Conservation (phyloP, 2,329 filamentous ascomycete genomes). For the Pseudovirgaria hyperparasitica region DNA sequence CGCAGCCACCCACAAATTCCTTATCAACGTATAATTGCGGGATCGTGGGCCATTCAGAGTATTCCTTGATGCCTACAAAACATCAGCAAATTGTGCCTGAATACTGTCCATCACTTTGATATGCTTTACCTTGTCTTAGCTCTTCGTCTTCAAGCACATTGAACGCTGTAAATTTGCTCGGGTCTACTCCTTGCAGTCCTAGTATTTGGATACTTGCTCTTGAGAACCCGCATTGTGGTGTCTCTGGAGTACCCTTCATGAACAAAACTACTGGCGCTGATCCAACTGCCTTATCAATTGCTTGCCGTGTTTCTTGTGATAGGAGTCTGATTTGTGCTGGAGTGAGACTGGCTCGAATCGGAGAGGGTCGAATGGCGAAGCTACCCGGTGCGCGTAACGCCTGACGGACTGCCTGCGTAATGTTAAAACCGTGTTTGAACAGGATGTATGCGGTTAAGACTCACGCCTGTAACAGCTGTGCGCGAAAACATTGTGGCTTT, state of each 20-base stretch:
- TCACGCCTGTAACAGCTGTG: too few species aligned
- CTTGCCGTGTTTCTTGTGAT: conserved; percentile 64
- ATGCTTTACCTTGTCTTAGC: conserved; percentile 55
- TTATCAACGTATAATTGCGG: conserved; percentile 91
- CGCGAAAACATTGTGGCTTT: too few species aligned
- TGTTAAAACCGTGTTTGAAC: too few species aligned
- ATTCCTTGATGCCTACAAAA: conserved; percentile 82
- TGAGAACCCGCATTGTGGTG: conserved; percentile 93
- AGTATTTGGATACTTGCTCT: conserved; percentile 90
- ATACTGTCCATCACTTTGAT: too few species aligned
- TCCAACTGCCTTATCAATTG: conserved; percentile 80
- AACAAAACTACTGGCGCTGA: conserved; percentile 92
- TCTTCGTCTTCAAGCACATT: conserved; percentile 91
- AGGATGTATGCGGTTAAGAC: too few species aligned
- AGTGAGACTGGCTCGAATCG: conserved; percentile 29
- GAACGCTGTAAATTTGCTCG: conserved; percentile 92
- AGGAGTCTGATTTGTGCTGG: conserved; percentile 51
- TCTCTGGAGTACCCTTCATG: conserved; percentile 98
- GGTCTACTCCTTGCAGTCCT: conserved; percentile 87
- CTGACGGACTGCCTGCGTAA: too few species aligned
- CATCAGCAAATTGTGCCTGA: conserved; percentile 7
- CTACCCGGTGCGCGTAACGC: too few species aligned
- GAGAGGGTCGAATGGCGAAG: conserved; percentile 27
- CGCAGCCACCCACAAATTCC: conserved; percentile 95
- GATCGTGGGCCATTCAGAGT: conserved; percentile 98